These are phyloP conservation scores for Hirsutella minnesotensis DNA, from an alignment of 2,329 filamentous ascomycete genomes.

Conservation along the genomic window DNA sequence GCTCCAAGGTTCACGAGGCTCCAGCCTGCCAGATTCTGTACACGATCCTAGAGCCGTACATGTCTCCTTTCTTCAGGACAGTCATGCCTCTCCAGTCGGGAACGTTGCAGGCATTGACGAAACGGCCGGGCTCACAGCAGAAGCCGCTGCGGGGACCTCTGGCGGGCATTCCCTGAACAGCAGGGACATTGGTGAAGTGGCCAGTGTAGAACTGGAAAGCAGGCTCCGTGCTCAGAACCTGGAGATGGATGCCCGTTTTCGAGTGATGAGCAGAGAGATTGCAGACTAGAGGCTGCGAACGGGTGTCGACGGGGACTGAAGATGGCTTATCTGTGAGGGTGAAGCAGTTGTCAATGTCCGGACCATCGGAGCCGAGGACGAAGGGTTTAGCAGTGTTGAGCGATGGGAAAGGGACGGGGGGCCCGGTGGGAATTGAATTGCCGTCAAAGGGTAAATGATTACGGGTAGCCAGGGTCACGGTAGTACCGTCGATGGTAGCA, in stretches of 20 bases:
- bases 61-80: conserved; percentile 71
- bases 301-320: conserved; percentile 54
- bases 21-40: conserved; percentile 89
- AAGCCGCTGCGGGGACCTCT: conserved; percentile 63
- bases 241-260: conserved; percentile 63
- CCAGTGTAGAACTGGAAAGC: conserved; percentile 97
- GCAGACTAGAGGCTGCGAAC: conserved; percentile 46
- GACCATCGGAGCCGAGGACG: conserved; percentile 55
- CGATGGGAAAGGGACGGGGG: conserved; percentile 51
- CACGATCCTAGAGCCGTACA: conserved; percentile 69
- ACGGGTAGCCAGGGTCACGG: conserved; percentile 54
- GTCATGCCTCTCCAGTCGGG: conserved; percentile 70
- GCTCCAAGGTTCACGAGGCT: too few species aligned
- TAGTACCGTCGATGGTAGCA: conserved; percentile 40
- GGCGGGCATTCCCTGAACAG: conserved; percentile 47
- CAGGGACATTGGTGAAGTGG: conserved; percentile 68
- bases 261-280: conserved; percentile 66
- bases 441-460: conserved; percentile 63
- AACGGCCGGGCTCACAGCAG: conserved; percentile 85
- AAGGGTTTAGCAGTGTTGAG: conserved; percentile 58
- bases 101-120: conserved; percentile 78
- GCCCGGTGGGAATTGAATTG: conserved; percentile 61
- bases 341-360: conserved; percentile 86
- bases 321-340: conserved; percentile 54
- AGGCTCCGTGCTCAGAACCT: conserved; percentile 84